Percentiles rank a stretch among this genome's conserved stretches.
Evolutionary conservation across 345 rosid genomes (phyloP).

Genomic region (Aquilaria sinensis): DNA sequence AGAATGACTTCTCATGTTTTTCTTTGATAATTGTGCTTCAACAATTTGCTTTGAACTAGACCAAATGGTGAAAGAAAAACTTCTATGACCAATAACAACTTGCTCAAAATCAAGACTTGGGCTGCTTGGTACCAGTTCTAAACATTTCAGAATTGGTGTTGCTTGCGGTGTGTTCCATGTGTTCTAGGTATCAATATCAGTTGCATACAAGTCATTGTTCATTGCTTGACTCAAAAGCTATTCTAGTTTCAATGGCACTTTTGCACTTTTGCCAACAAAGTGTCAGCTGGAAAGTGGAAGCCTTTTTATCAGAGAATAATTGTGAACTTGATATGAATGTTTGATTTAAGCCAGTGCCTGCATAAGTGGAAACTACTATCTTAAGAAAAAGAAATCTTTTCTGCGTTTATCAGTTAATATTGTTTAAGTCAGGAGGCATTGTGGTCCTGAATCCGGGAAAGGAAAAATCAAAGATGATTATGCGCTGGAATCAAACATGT

Average conservation of each 20-base stretch:
- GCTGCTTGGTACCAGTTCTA: too few species aligned
- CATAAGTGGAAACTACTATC: too few species aligned
- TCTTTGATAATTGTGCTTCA: background rate
- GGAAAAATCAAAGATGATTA: too few species aligned
- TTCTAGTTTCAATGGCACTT: background rate
- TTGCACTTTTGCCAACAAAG: conserved; percentile 3
- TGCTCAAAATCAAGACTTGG: too few species aligned
- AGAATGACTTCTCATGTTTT: background rate
- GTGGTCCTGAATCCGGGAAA: too few species aligned
- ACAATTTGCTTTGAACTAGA: too few species aligned
- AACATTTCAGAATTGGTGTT: background rate
- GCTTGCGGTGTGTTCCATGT: background rate
- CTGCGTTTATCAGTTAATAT: background rate
- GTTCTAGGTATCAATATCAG: background rate
- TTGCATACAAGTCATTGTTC: background rate
- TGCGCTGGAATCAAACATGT: too few species aligned
- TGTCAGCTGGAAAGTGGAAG: conserved; percentile 20
- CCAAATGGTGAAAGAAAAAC: too few species aligned
- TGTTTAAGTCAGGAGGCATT: too few species aligned
- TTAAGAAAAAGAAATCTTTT: background rate
- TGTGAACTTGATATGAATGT: conserved; percentile 4
- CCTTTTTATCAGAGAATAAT: conserved; percentile 7
- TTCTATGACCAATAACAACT: too few species aligned
- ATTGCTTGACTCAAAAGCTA: background rate
- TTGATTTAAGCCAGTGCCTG: conserved; percentile 6